Evolutionary conservation across 2,329 filamentous ascomycete species (phyloP).

Genomic region (Aureobasidium sp.): DNA sequence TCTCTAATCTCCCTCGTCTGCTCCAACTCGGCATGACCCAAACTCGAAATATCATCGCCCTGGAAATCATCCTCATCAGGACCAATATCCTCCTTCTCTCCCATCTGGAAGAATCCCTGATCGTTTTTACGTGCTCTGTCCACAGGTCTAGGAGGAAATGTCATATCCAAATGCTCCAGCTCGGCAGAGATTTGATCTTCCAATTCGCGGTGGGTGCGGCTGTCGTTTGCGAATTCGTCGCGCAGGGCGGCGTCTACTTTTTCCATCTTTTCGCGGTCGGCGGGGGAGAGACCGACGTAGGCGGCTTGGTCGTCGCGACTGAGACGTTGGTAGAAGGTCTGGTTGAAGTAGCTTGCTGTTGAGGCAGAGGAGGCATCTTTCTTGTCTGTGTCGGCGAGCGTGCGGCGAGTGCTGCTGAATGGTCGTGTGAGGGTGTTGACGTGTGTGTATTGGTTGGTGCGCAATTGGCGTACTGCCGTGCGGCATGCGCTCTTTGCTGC

Average conservation of each 20-base stretch:
- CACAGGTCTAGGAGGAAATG: conserved; percentile 3
- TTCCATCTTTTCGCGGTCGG: conserved; percentile 14
- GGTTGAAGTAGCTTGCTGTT: conserved; percentile 14
- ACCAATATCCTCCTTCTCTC: conserved; percentile 22
- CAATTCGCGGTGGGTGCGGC: conserved; percentile 12
- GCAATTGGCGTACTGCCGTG: conserved; percentile 5
- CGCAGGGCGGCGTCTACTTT: conserved; percentile 3
- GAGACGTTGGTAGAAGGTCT: conserved; percentile 13
- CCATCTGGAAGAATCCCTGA: conserved; percentile 18
- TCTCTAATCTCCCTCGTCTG: conserved; percentile 81
- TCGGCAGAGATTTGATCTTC: conserved; percentile 9
- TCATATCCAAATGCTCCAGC: conserved; percentile 11
- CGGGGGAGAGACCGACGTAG: conserved; percentile 13
- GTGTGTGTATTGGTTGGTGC: neutral
- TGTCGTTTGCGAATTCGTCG: conserved; percentile 11
- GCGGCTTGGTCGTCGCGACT: conserved; percentile 12
- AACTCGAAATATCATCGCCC: conserved; percentile 73
- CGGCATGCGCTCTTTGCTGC: conserved; percentile 5
- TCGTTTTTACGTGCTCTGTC: neutral
- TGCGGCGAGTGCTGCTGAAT: conserved; percentile 4
- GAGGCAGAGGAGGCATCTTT: neutral
- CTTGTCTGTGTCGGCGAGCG: neutral
- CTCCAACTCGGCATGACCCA: conserved; percentile 81
- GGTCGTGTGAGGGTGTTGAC: neutral
- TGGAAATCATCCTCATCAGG: conserved; percentile 50